Base-by-base conservation (phyloP, 768 basidiomycete genomes). In the Botryobasidium botryosum region DNA sequence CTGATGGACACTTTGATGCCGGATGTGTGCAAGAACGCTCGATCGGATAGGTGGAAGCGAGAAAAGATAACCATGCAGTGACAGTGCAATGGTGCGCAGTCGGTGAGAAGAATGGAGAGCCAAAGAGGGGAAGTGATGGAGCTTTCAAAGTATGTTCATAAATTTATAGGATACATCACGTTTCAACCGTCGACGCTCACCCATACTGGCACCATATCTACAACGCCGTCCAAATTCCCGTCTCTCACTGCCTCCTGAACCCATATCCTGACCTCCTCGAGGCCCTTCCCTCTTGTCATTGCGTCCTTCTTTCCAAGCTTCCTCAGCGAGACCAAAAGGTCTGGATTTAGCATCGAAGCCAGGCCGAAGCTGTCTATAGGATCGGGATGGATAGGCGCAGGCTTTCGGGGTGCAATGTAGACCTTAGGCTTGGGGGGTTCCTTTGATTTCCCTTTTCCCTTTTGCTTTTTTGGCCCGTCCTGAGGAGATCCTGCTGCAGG, bases 261-360 rank as follows among this genome's bases (percentile, higher is more conserved):
- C 50, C 59, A 55, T 32, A 68, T 68, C 35, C 64, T 68, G 24
- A 97, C 61, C 48, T 92, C 91, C 56, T 94, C 90, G 50, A 96
- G 62, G 1, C 86, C 91, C 54, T 78, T 75, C 18, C 69, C 62
- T 59, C 84, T 81, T 2, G 92, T 96, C 24, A 86, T 70, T 23
- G 71, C 70, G 46, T 91, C 87, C 64, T 92, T 92, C 71, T 97
- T 97, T 23, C 72, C 76, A 42, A 97, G 65, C 50, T 73, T 71
- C 40, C 87, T 65, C 43, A 96, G 68, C 2, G 88, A 71, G 38
- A 96, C 74, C 5, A 90, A 68, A 18, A 97, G 66, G 23, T 88
- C 86, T 2, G 88, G 71, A 0, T 85, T 84, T 3, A 94, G 60
- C 10, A 64, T 62, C 53, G 74, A 74, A 2, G 74, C 79, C 4